Evolutionary conservation across 164 flowering plant genomes (phyloP), one percentile per base, ranked within the genome.

Genomic region (Dillenia turbinata): DNA sequence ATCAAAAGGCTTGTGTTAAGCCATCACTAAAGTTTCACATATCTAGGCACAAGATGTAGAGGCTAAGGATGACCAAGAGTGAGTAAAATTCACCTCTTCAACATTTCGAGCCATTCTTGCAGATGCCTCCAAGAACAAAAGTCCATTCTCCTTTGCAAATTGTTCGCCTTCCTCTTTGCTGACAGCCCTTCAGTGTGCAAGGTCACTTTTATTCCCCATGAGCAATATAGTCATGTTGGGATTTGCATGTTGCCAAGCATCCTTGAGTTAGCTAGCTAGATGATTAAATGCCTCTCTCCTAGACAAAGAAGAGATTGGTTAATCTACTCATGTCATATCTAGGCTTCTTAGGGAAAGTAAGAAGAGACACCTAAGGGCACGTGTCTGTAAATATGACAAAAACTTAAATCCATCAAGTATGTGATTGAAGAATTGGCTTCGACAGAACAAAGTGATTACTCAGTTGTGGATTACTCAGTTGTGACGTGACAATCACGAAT

Each of bases 281-380:
- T 56, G 59, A 56, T 56, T 56, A 40, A 56, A 56, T 33, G 59
- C 44, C 59, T 56, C 59, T 19, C 54, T 52, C 54, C 54, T 52
- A 52, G 19, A 7, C 9, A 6, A 52, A 52, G 9, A 52, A n/a
- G 10, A 52, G 15, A 52, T 52, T n/a, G 1, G 3, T 24, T 24
- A 24, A 24, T 24, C 26, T 24, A 24, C 26, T 24, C 26, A 24
- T 24, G 26, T 24, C 26, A 24, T 24, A 24, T 1, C 26, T 24
- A 24, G 26, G 26, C 26, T 24, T 1, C 26, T 3, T 3, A n/a
- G 26, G 26, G 26, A 24, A 24, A 24, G 26, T 24, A 24, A 24
- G 26, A 24, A 24, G 26, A 24, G 26, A 24, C 26, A 24, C 26
- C 26, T 24, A 24, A 24, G 26, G 26, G 26, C 26, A 24, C 26